These are phyloP conservation scores for Acanthamoeba royreba DNA, from an alignment of 208 protist genomes.

Conservation along the genomic window DNA sequence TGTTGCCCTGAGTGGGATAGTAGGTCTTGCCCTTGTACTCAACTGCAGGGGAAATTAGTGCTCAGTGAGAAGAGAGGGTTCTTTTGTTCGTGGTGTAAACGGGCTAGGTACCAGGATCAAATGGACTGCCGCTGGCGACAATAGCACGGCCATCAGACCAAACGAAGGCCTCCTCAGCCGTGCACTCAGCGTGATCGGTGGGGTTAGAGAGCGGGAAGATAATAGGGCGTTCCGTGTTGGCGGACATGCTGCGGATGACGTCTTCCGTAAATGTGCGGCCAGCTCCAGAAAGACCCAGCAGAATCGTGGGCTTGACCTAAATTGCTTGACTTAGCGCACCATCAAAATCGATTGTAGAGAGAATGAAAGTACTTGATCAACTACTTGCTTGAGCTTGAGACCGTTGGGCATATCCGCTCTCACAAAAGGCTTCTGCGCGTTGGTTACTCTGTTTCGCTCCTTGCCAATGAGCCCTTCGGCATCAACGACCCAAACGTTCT, in stretches of 20 bases:
- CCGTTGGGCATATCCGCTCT: constrained; percentile 43
- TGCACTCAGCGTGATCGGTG: constrained; percentile 82
- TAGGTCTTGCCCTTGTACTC: constrained; percentile 84
- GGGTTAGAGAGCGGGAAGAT: constrained; percentile 94
- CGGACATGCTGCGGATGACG: constrained; percentile 84
- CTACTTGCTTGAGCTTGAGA: constrained; percentile 44
- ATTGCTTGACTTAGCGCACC: too few species aligned
- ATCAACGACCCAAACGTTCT: constrained; percentile 82
- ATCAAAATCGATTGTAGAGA: not conserved
- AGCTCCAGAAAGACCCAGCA: too few species aligned
- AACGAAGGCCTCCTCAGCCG: constrained; percentile 90
- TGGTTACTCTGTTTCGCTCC: constrained; percentile 79
- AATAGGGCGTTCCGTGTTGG: constrained; percentile 86
- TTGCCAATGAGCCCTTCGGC: constrained; percentile 84
- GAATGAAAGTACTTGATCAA: not conserved
- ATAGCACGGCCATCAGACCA: constrained; percentile 91
- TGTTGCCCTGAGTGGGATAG: constrained; percentile 85
- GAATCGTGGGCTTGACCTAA: too few species aligned
- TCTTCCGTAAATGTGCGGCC: constrained; percentile 92
- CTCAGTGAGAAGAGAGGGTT: too few species aligned
- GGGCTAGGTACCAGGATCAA: constrained; percentile 79
- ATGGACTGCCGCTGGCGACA: constrained; percentile 95
- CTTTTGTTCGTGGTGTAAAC: too few species aligned
- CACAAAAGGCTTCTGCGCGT: constrained; percentile 7
- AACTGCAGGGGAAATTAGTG: too few species aligned